Evolutionary conservation across 2,329 filamentous ascomycete species (phyloP).

Genomic region (Herpomyces periplanetae): DNA sequence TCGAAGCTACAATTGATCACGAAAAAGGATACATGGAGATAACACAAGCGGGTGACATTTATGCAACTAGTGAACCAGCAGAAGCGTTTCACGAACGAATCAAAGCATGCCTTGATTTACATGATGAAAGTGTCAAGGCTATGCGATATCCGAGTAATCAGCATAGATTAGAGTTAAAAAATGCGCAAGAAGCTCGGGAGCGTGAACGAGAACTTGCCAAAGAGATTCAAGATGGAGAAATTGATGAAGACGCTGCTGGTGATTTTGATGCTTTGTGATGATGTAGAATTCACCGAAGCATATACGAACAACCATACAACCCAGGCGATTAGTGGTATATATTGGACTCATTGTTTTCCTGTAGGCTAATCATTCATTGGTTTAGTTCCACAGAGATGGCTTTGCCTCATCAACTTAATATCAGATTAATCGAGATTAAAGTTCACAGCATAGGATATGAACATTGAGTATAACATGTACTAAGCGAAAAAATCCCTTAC

Average conservation of each 20-base stretch:
- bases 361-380: too few relatives aligned
- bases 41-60: slow-evolving; percentile 78
- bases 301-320: too few relatives aligned
- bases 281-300: too few relatives aligned
- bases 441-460: too few relatives aligned
- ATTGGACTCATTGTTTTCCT: too few relatives aligned
- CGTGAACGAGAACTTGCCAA: slow-evolving; percentile 86
- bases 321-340: too few relatives aligned
- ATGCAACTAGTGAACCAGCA: slow-evolving; percentile 70
- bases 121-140: slow-evolving; percentile 95
- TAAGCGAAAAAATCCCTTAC: too few relatives aligned
- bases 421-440: too few relatives aligned
- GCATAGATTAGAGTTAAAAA: slow-evolving; percentile 81
- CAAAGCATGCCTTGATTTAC: slow-evolving; percentile 48
- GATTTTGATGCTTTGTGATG: slow-evolving; percentile 91
- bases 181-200: slow-evolving; percentile 87
- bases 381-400: too few relatives aligned
- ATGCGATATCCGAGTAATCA: slow-evolving; percentile 99
- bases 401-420: too few relatives aligned
- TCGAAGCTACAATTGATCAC: slow-evolving; percentile 70
- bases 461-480: too few relatives aligned
- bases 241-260: slow-evolving; percentile 80
- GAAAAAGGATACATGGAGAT: slow-evolving; percentile 95
- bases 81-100: slow-evolving; percentile 96
- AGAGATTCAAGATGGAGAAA: slow-evolving; percentile 87